A percentile compares a stretch with the other conserved stretches of the same genome.
These are phyloP conservation scores for Sporothrix brunneoviolacea DNA, from an alignment of 2,329 filamentous ascomycete genomes.

Conservation along the genomic window DNA sequence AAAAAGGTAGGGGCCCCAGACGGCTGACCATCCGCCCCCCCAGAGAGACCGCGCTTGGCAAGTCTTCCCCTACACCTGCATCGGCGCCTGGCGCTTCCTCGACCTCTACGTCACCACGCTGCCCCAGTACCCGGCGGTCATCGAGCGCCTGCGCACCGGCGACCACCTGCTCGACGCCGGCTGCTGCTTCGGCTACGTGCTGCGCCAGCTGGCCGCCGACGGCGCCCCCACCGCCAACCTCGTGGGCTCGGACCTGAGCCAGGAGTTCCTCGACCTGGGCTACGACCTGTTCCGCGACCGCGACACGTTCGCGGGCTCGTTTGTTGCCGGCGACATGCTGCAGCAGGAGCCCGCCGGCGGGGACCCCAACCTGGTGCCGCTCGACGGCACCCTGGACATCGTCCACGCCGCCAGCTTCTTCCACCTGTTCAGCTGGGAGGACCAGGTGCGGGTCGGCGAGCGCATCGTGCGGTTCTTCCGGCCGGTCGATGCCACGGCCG, in stretches of 20 bases:
- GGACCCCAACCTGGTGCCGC: conserved; percentile 13
- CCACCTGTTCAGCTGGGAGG: conserved; percentile 26
- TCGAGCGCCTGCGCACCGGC: conserved; percentile 24
- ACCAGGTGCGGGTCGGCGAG: conserved; percentile 23
- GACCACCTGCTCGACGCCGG: conserved; percentile 32
- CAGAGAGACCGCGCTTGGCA: conserved; percentile 31
- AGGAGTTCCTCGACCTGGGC: conserved; percentile 28
- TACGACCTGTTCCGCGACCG: conserved; percentile 29
- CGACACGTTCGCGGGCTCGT: conserved; percentile 16
- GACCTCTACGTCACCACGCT: conserved; percentile 28
- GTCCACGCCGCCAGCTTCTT: conserved; percentile 27
- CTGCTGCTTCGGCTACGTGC: conserved; percentile 39
- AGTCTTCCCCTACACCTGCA: conserved; percentile 32
- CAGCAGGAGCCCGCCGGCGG: conserved; percentile 4
- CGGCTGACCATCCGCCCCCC: no score
- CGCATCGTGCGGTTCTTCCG: conserved; percentile 24
- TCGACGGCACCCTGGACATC: conserved; percentile 24
- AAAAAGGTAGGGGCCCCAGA: no score
- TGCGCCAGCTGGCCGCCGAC: conserved; percentile 35
- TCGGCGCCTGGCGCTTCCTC: conserved; percentile 34
- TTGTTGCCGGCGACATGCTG: conserved; percentile 25
- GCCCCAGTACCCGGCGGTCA: conserved; percentile 25
- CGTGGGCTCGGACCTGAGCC: conserved; percentile 31
- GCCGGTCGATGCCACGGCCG: conserved; percentile 9
- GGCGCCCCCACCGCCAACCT: conserved; percentile 33